These are phyloP conservation scores for Colletotrichum sublineola DNA, from an alignment of 2,329 filamentous ascomycete genomes.

Conservation along the genomic window DNA sequence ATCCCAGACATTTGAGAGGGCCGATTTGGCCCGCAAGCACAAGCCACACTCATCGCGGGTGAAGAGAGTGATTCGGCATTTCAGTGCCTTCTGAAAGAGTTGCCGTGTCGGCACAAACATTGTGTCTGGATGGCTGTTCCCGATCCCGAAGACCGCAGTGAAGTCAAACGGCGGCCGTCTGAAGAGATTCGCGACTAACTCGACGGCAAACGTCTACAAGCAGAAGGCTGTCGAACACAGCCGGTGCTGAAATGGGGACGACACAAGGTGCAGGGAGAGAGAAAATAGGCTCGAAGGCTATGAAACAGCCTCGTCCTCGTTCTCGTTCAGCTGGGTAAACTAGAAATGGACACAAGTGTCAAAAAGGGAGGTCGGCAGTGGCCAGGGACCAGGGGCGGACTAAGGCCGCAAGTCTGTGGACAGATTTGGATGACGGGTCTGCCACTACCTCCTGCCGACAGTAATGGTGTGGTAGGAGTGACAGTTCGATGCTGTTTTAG, in stretches of 20 bases:
- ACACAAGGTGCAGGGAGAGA: background rate
- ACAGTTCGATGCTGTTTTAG: conserved; percentile 24
- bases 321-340: conserved; percentile 29
- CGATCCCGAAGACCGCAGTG: background rate
- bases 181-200: conserved; percentile 12
- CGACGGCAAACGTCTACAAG: background rate
- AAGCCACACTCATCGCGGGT: conserved; percentile 79
- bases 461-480: conserved; percentile 11
- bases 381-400: conserved; percentile 4
- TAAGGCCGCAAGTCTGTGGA: background rate
- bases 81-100: conserved; percentile 57
- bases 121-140: conserved; percentile 20
- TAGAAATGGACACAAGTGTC: conserved; percentile 1
- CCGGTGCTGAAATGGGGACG: background rate
- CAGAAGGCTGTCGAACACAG: background rate
- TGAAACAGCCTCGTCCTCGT: conserved; percentile 39
- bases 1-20: conserved; percentile 77
- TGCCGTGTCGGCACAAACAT: conserved; percentile 65
- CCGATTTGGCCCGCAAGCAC: conserved; percentile 76
- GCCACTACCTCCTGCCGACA: background rate
- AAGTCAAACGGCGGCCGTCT: background rate
- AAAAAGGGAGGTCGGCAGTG: background rate
- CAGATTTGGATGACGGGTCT: conserved; percentile 19
- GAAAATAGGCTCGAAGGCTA: conserved; percentile 14
- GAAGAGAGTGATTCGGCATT: conserved; percentile 80